phyloP scores from a whole-genome alignment of 345 rosid genomes.

The Ceriops decandra region DNA sequence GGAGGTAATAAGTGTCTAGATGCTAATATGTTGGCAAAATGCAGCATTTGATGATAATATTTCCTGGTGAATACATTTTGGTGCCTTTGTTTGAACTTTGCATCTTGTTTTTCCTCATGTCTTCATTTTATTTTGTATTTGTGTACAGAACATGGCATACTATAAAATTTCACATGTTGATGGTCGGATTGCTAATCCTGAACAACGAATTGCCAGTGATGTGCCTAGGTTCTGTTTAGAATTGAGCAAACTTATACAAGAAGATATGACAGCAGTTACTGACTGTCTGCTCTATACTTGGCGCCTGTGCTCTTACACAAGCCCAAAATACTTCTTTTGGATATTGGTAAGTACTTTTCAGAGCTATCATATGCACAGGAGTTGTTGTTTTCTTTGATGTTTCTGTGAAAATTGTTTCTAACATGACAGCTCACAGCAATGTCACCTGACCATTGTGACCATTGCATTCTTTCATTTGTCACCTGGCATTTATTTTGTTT shows the following conservation, averaged over 20 bases:
- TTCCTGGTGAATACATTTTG: slow-evolving; percentile 1
- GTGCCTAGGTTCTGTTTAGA: slow-evolving; percentile 92
- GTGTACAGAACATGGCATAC: slow-evolving; percentile 91
- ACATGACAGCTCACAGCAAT: slow-evolving; percentile 3
- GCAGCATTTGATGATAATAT: neutral
- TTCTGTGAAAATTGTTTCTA: neutral
- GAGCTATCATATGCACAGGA: neutral
- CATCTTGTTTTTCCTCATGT: neutral
- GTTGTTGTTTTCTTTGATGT: neutral
- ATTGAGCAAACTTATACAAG: slow-evolving; percentile 89
- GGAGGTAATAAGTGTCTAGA: neutral
- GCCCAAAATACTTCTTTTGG: slow-evolving; percentile 95
- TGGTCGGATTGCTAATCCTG: slow-evolving; percentile 86
- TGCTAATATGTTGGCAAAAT: neutral
- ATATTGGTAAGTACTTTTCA: slow-evolving; percentile 61
- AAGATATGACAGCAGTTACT: slow-evolving; percentile 83
- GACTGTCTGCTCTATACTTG: slow-evolving; percentile 89
- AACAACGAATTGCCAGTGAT: slow-evolving; percentile 95
- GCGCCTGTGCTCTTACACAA: slow-evolving; percentile 94
- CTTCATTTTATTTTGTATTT: slow-evolving; percentile 4
- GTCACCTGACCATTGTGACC: slow-evolving; percentile 2
- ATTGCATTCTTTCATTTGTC: slow-evolving; percentile 4
- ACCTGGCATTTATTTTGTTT: slow-evolving; percentile 22
- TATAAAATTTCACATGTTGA: slow-evolving; percentile 97
- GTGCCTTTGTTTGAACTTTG: neutral